phyloP scores from a whole-genome alignment of 108 stramenopile species.

The Cyclotella kingstonii region DNA sequence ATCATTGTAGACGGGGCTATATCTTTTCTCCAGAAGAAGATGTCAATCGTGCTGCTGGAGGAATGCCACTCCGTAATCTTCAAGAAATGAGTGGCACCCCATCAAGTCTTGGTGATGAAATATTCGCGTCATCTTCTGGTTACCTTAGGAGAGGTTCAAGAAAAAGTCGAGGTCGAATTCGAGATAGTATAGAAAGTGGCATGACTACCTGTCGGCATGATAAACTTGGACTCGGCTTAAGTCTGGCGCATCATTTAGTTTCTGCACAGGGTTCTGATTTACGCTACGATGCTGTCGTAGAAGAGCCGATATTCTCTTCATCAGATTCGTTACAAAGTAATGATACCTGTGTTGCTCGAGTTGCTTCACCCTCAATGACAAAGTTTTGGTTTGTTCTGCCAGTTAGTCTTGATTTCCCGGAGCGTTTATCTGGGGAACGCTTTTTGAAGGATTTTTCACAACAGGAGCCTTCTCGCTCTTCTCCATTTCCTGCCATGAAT shows the following conservation, averaged over 20 bases:
- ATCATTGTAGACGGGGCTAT: constrained; percentile 2
- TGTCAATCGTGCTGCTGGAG: too few species aligned
- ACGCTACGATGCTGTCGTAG: constrained; percentile 34
- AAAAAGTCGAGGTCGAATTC: constrained; percentile 27
- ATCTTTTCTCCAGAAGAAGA: background rate
- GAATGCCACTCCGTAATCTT: too few species aligned
- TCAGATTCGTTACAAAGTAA: background rate
- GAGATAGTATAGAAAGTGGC: constrained; percentile 32
- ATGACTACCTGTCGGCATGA: constrained; percentile 42
- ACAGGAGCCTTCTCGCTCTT: background rate
- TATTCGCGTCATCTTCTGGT: constrained; percentile 9
- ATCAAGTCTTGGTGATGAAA: constrained; percentile 3
- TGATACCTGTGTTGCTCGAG: background rate
- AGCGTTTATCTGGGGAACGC: constrained; percentile 11
- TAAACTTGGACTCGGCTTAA: constrained; percentile 45
- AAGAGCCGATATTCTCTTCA: constrained; percentile 5
- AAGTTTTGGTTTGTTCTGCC: constrained; percentile 46
- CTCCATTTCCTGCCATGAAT: too few species aligned
- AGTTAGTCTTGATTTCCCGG: constrained; percentile 38
- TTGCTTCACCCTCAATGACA: constrained; percentile 21
- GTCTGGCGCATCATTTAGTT: constrained; percentile 51
- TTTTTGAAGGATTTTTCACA: constrained; percentile 15
- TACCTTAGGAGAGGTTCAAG: constrained; percentile 28
- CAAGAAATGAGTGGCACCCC: too few species aligned
- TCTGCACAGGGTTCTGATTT: constrained; percentile 46